Evolutionary conservation across 768 basidiomycete species (phyloP).

Genomic region (Boletus rubescentipes): DNA sequence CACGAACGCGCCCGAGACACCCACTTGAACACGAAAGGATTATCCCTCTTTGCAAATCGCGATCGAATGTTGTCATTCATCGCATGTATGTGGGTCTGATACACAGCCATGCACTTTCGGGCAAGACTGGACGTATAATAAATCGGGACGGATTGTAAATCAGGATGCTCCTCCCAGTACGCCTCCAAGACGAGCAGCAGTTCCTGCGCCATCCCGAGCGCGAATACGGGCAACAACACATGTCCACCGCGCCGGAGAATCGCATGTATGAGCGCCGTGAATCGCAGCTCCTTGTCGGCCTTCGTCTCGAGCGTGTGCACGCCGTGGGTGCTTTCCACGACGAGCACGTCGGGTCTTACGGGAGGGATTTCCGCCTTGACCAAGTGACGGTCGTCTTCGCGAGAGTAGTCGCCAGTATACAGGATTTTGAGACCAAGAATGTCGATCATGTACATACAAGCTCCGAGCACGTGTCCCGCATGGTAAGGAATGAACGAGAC

Average conservation of each 20-base stretch:
- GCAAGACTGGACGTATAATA: constrained; percentile 95
- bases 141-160: constrained; percentile 87
- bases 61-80: constrained; percentile 93
- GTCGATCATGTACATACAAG: constrained; percentile 96
- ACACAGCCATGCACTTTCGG: constrained; percentile 95
- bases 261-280: constrained; percentile 87
- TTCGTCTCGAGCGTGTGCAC: constrained; percentile 86
- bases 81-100: constrained; percentile 94
- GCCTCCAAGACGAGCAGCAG: constrained; percentile 91
- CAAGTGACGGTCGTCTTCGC: constrained; percentile 94
- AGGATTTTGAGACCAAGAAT: constrained; percentile 91
- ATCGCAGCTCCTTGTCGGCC: constrained; percentile 86
- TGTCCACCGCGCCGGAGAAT: constrained; percentile 91
- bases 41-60: constrained; percentile 90
- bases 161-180: constrained; percentile 93
- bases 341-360: constrained; percentile 87
- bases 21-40: constrained; percentile 97
- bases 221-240: constrained; percentile 92
- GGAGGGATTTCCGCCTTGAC: constrained; percentile 94
- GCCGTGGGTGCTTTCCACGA: constrained; percentile 95
- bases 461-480: constrained; percentile 95
- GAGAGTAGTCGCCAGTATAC: constrained; percentile 96
- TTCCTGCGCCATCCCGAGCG: constrained; percentile 93
- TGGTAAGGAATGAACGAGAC: constrained; percentile 95
- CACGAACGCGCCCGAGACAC: constrained; percentile 30